A percentile compares a stretch with the other conserved stretches of the same genome.
phyloP scores from a whole-genome alignment of 2,329 filamentous ascomycete genomes.

The Arachnomyces sp. region DNA sequence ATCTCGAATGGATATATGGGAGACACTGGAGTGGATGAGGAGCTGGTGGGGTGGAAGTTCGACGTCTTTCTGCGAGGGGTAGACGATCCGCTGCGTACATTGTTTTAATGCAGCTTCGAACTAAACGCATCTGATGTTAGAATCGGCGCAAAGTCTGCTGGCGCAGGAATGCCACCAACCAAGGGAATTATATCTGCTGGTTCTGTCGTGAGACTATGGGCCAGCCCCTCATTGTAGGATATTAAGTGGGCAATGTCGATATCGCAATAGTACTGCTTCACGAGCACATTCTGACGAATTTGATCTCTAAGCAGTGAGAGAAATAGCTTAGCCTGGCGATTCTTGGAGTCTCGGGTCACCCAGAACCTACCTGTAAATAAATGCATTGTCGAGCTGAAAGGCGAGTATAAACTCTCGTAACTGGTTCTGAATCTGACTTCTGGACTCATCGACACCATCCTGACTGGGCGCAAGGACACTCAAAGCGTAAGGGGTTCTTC shows the following conservation, averaged over 20 bases:
- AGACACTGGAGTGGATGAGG: constrained; percentile 83
- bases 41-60: constrained; percentile 86
- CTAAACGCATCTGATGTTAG: constrained; percentile 38
- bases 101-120: constrained; percentile 85
- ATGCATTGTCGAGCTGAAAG: constrained; percentile 87
- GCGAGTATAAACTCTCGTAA: constrained; percentile 87
- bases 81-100: constrained; percentile 90
- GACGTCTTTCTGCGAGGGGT: constrained; percentile 60
- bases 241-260: constrained; percentile 93
- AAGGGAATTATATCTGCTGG: constrained; percentile 88
- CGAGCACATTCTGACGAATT: constrained; percentile 83
- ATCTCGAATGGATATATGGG: constrained; percentile 86
- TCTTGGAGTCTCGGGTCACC: neutral
- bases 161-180: constrained; percentile 43
- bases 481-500: constrained; percentile 75
- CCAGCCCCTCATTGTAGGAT: constrained; percentile 90
- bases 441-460: constrained; percentile 59
- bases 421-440: constrained; percentile 64
- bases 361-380: constrained; percentile 71
- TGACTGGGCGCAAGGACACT: constrained; percentile 66
- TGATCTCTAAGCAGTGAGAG: constrained; percentile 60
- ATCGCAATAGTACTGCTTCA: constrained; percentile 93
- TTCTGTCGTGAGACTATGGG: constrained; percentile 79
- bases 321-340: neutral
- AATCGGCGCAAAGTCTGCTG: neutral